Base-by-base conservation (phyloP, 1,284 basidiomycete genomes). In the Termitomyces sp. region DNA sequence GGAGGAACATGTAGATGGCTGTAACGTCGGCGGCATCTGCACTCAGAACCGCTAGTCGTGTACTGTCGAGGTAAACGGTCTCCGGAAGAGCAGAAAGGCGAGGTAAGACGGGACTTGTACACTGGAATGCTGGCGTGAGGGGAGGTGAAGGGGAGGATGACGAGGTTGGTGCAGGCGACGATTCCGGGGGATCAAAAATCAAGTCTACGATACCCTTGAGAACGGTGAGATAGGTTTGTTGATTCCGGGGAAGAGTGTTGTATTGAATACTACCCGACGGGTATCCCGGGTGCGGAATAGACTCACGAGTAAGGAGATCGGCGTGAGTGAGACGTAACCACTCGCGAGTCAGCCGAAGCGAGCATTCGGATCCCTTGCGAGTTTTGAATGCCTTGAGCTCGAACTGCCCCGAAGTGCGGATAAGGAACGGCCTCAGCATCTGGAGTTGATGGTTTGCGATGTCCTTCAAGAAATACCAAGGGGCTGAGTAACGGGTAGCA, bases 361-460 rank as follows among this genome's bases (percentile, higher is more conserved):
- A 77, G 50, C 76, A 70, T 57, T 76, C 71, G 50, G 69, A 67
- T 59, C 78, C 79, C 64, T 71, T 71, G n/a, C 70, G 68, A 51
- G 81, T 80, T 66, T 83, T 81, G 73, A 95, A 92, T 55, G 85
- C 85, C 62, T 83, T 82, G 61, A 86, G 79, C 70, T 96, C 93
- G 65, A 92, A 92, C 45, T 86, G 82, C 39, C 86, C 84, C 0
- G 93, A 88, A 34, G 87, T 86, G 58, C 87, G 83, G 62, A 92
- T 81, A 57, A 97, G 81, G 72, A 87, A 92, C 15, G 92, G 90
- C 53, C 92, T 86, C 15, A 94, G 79, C 30, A 90, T 86, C 67
- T 94, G 88, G 19, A 96, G 81, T 73, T 96, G 94, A 71, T 96
- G 94, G 68, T 97, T 97, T 39, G 94, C 93, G 62, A 96, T 93